Conservation (phyloP, 164 flowering plant genomes). For the Umbellularia californica region DNA sequence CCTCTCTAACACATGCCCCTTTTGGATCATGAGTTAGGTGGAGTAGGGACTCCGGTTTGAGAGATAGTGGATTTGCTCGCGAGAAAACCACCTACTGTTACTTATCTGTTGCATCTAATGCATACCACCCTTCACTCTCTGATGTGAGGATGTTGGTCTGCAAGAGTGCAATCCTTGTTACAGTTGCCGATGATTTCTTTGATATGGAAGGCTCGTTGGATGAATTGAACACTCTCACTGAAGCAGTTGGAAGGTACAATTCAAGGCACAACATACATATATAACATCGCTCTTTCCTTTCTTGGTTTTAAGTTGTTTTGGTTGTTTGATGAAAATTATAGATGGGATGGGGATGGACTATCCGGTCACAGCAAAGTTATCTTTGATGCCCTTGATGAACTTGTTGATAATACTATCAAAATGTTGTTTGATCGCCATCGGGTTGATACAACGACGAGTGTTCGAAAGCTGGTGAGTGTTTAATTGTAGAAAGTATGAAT, state of each 20-base stretch:
- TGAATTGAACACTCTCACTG: background rate
- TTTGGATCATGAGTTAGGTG: background rate
- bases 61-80: constrained; percentile 8
- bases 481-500: background rate
- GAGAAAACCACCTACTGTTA: constrained; percentile 7
- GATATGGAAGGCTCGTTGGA: constrained; percentile 6
- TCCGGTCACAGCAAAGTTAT: constrained; percentile 1
- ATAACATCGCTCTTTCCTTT: background rate
- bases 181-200: constrained; percentile 8
- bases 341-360: constrained; percentile 8
- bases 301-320: background rate
- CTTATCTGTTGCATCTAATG: background rate
- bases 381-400: constrained; percentile 5
- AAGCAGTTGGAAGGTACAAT: constrained; percentile 1
- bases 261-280: background rate
- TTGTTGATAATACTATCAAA: background rate
- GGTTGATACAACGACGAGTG: background rate
- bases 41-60: background rate
- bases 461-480: constrained; percentile 2
- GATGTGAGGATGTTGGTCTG: background rate
- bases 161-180: constrained; percentile 5
- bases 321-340: background rate
- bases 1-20: background rate
- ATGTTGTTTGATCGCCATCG: background rate
- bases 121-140: constrained; percentile 1